These are phyloP conservation scores for Pythium coloratum DNA, from an alignment of 352 stramenopile species.

Conservation along the genomic window DNA sequence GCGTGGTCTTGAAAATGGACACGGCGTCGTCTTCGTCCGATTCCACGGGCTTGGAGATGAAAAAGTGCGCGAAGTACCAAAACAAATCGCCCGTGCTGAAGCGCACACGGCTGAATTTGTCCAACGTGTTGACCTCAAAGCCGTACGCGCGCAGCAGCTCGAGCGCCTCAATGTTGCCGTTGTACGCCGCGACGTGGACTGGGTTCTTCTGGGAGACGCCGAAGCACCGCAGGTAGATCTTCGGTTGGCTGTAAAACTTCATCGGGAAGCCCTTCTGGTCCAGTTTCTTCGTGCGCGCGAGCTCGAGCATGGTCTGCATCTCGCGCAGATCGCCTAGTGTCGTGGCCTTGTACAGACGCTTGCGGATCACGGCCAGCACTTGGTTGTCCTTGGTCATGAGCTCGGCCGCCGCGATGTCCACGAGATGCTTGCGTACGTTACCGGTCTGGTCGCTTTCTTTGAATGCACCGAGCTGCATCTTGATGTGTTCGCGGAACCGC, in stretches of 20 bases:
- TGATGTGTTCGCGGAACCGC: slow-evolving; percentile 79
- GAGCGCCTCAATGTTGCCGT: slow-evolving; percentile 69
- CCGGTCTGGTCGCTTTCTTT: slow-evolving; percentile 78
- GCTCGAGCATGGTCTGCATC: slow-evolving; percentile 61
- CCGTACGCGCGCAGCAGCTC: slow-evolving; percentile 52
- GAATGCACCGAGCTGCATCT: slow-evolving; percentile 83
- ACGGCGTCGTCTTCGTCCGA: slow-evolving; percentile 64
- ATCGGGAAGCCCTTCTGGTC: slow-evolving; percentile 55
- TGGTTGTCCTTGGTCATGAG: slow-evolving; percentile 60
- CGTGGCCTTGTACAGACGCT: slow-evolving; percentile 75
- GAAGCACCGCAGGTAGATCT: slow-evolving; percentile 59
- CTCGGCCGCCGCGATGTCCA: slow-evolving; percentile 52
- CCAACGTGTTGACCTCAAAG: slow-evolving; percentile 62
- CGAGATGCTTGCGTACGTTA: slow-evolving; percentile 65
- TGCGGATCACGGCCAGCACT: slow-evolving; percentile 53
- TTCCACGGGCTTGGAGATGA: slow-evolving; percentile 52
- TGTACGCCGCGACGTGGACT: slow-evolving; percentile 72
- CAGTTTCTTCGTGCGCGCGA: slow-evolving; percentile 46
- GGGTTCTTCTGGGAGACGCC: slow-evolving; percentile 76
- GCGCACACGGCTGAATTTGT: slow-evolving; percentile 79
- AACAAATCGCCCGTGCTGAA: slow-evolving; percentile 84
- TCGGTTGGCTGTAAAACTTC: slow-evolving; percentile 46
- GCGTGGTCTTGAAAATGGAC: slow-evolving; percentile 81
- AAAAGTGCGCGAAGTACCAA: slow-evolving; percentile 75
- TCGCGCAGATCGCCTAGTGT: slow-evolving; percentile 59